Percentiles rank a stretch among this genome's conserved stretches.
phyloP scores from a whole-genome alignment of 108 stramenopile species.

The Cyclotella atomus region DNA sequence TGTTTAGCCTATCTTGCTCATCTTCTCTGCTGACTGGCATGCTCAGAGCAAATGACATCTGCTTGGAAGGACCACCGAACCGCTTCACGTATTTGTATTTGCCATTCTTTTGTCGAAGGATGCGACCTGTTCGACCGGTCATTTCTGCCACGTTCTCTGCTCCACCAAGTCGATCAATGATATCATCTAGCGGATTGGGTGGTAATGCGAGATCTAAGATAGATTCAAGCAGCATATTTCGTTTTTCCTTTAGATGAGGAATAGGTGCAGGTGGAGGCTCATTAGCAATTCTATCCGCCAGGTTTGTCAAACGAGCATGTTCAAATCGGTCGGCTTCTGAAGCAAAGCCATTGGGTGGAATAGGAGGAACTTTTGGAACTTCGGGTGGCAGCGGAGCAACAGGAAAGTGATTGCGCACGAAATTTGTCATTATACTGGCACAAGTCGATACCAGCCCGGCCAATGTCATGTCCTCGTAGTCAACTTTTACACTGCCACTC shows the following conservation, averaged over 20 bases:
- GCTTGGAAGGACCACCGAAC: constrained; percentile 25
- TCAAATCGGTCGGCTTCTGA: constrained; percentile 35
- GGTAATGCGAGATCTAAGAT: constrained; percentile 56
- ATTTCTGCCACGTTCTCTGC: constrained; percentile 75
- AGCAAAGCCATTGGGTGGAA: constrained; percentile 37
- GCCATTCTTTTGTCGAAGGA: constrained; percentile 46
- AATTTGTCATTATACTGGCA: constrained; percentile 43
- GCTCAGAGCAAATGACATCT: constrained; percentile 29
- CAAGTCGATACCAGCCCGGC: constrained; percentile 48
- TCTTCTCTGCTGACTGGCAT: constrained; percentile 27
- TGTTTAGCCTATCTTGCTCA: constrained; percentile 67
- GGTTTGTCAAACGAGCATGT: constrained; percentile 25
- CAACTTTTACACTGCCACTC: constrained; percentile 20
- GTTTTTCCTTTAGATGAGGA: constrained; percentile 43
- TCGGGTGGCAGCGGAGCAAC: constrained; percentile 47
- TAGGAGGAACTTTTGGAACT: constrained; percentile 41
- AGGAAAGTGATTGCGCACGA: constrained; percentile 59
- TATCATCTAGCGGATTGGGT: constrained; percentile 70
- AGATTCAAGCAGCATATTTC: constrained; percentile 26
- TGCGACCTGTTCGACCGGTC: constrained; percentile 78
- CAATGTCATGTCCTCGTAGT: constrained; percentile 38
- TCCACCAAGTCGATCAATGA: constrained; percentile 78
- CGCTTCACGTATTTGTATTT: constrained; percentile 56
- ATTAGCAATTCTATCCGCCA: constrained; percentile 34
- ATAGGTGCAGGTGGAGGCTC: constrained; percentile 55